Evolutionary conservation across 1,284 basidiomycete genomes (phyloP), one percentile per base, ranked within the genome.

Genomic region (Sanguinoderma infundibulare): DNA sequence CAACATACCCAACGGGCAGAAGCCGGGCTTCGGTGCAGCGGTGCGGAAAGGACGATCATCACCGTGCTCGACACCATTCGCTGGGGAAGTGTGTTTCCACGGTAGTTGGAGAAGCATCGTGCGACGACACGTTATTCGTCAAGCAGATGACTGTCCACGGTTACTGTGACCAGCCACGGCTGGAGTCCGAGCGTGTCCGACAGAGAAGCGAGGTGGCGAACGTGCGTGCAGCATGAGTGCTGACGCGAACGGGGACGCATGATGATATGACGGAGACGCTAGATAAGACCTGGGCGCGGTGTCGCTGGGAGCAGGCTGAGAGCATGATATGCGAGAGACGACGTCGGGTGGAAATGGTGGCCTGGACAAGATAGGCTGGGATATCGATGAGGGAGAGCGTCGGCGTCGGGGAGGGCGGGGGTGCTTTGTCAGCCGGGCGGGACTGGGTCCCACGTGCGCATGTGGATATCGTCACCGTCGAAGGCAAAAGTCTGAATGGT

Each of bases 1-100:
- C 26, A 32, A 20, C n/a, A 20, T 28, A 17, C 42, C 28, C 24
- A 12, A n/a, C n/a, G 9, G 49, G 47, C 20, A 20, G 15, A 51
- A 5, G 20, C 34, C 34, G 49, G 30, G 38, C 38, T 39, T 39
- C 30, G 3, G 22, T 58, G 30, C 46, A 52, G 50, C 22, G 40
- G 53, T 49, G 36, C 24, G 50, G 44, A 20, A 51, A 57, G 34
- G 34, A 57, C 44, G 50, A 58, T 55, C 60, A 57, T 59, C 62
- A 59, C 54, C 65, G 68, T 69, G 68, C 66, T 57, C 64, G 55
- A 49, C 38, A 50, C 53, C 55, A 69, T 69, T 69, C 66, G 68
- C 66, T 63, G 61, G 12, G 34, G 30, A 35, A 26, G 12, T 28
- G 30, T 10, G 36, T 54, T 62, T 55, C 62, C 67, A 64, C 67